phyloP scores from a whole-genome alignment of 192 early-diverging fungal genomes.

The Geosiphon pyriformis region DNA sequence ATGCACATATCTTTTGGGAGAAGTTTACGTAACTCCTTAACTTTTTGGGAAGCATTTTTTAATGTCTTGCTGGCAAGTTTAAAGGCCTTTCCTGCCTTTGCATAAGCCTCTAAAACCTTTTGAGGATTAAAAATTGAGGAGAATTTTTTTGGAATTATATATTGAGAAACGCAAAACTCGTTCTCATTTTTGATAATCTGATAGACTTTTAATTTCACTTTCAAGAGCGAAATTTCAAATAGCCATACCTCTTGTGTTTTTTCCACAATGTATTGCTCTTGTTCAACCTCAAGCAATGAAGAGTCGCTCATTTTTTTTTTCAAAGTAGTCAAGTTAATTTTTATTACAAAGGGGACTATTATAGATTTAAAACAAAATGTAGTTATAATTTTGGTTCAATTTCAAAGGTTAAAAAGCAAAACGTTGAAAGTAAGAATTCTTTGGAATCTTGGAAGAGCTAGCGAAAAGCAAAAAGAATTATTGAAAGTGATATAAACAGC shows the following conservation, averaged over 20 bases:
- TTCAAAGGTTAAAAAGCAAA: too few relatives aligned
- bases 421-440: too few relatives aligned
- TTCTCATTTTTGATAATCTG: neutral
- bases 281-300: too few relatives aligned
- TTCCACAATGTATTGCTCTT: too few relatives aligned
- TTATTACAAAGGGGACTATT: too few relatives aligned
- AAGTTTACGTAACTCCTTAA: neutral
- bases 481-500: too few relatives aligned
- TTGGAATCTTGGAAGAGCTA: too few relatives aligned
- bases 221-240: neutral
- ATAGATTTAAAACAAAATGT: too few relatives aligned
- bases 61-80: neutral
- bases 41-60: neutral
- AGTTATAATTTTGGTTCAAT: too few relatives aligned
- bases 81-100: neutral
- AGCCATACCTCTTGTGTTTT: neutral
- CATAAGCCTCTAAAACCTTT: neutral
- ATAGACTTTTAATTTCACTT: neutral
- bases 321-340: too few relatives aligned
- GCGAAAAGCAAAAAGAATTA: too few relatives aligned
- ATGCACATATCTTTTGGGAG: neutral
- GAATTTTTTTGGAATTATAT: neutral
- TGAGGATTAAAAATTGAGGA: neutral
- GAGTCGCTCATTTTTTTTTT: too few relatives aligned
- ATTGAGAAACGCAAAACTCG: neutral